These are phyloP conservation scores for Peronospora tabacina DNA, from an alignment of 352 stramenopile species.

Conservation along the genomic window DNA sequence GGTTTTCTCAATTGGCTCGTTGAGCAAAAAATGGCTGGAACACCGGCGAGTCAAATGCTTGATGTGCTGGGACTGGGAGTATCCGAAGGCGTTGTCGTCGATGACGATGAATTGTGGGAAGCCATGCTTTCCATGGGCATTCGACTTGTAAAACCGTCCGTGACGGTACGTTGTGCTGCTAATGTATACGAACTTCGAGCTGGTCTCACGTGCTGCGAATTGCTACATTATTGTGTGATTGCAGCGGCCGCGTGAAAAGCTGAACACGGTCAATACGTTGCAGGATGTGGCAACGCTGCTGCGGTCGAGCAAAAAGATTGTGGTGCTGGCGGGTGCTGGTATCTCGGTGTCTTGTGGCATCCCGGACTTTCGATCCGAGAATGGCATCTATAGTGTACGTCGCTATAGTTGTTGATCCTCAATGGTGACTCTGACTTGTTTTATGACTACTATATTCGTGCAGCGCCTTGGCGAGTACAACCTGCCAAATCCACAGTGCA, in stretches of 20 bases:
- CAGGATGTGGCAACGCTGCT: constrained; percentile 73
- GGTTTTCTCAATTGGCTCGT: constrained; percentile 76
- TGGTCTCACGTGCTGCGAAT: constrained; percentile 2
- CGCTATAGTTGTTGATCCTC: neutral
- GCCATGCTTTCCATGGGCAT: constrained; percentile 83
- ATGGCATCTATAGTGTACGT: constrained; percentile 87
- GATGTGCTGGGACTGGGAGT: constrained; percentile 70
- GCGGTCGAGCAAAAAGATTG: constrained; percentile 77
- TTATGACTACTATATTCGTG: neutral
- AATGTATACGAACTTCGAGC: neutral
- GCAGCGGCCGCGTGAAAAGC: constrained; percentile 37
- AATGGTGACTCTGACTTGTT: constrained; percentile 4
- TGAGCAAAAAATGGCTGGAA: constrained; percentile 62
- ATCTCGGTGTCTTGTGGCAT: constrained; percentile 96
- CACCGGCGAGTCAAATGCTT: constrained; percentile 59
- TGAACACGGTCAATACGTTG: constrained; percentile 51
- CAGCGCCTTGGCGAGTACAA: constrained; percentile 77
- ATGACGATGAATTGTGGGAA: constrained; percentile 80
- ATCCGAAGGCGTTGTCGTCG: constrained; percentile 64
- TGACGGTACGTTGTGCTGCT: constrained; percentile 32
- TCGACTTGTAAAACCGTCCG: constrained; percentile 59
- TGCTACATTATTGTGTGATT: constrained; percentile 2
- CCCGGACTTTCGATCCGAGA: constrained; percentile 96
- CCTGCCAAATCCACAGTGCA: constrained; percentile 78
- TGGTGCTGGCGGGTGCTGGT: constrained; percentile 91